Percentiles rank a stretch among this genome's conserved stretches.
Evolutionary conservation across 1,284 basidiomycete genomes (phyloP).

Genomic region (Irpex rosettiformis): DNA sequence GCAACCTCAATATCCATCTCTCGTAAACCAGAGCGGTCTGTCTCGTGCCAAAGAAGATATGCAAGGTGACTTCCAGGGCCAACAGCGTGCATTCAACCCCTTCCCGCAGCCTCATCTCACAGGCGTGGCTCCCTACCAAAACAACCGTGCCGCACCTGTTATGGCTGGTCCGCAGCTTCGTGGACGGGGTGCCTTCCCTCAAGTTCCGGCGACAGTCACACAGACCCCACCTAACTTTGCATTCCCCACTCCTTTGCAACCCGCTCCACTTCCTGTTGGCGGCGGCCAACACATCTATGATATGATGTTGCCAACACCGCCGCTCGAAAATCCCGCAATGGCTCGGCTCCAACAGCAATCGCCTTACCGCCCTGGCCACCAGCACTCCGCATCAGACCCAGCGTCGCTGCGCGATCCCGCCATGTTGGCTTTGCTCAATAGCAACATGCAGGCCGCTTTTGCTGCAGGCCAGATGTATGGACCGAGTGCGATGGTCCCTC

Average conservation of each 20-base stretch:
- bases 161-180: slow-evolving; percentile 53
- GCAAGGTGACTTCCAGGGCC: slow-evolving; percentile 53
- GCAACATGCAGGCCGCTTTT: slow-evolving; percentile 48
- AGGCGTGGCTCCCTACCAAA: slow-evolving; percentile 33
- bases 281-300: slow-evolving; percentile 74
- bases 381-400: slow-evolving; percentile 78
- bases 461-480: slow-evolving; percentile 35
- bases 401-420: slow-evolving; percentile 67
- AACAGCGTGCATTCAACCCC: slow-evolving; percentile 53
- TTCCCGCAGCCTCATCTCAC: slow-evolving; percentile 14
- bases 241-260: slow-evolving; percentile 51
- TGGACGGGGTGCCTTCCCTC: slow-evolving; percentile 51
- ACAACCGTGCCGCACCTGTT: slow-evolving; percentile 45
- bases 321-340: slow-evolving; percentile 59
- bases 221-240: slow-evolving; percentile 51
- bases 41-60: slow-evolving; percentile 47
- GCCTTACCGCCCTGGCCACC: slow-evolving; percentile 66
- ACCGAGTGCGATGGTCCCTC: slow-evolving; percentile 38
- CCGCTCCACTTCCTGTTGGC: slow-evolving; percentile 61
- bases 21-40: slow-evolving; percentile 40
- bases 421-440: slow-evolving; percentile 55
- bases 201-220: slow-evolving; percentile 36
- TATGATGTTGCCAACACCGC: slow-evolving; percentile 62
- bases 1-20: slow-evolving; percentile 70
- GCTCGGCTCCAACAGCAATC: slow-evolving; percentile 75